Percentiles rank a stretch among this genome's conserved stretches.
phyloP scores from a whole-genome alignment of 2,329 filamentous ascomycete genomes.

The Paramyrothecium roridum region DNA sequence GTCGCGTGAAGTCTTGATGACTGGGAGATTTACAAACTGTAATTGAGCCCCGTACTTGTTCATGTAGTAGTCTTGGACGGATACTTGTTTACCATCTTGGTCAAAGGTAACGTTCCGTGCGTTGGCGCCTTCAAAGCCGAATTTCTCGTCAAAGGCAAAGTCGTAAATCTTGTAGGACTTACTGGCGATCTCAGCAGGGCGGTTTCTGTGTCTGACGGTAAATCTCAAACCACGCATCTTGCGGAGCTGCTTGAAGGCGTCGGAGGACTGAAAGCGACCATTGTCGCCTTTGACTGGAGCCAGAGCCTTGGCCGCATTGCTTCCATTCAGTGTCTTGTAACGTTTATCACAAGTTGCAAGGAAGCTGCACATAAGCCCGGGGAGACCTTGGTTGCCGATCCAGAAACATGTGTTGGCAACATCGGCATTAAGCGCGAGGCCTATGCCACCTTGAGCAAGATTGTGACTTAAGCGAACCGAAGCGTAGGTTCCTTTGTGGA shows the following conservation, averaged over 20 bases:
- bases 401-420: constrained; percentile 92
- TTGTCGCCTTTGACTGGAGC: constrained; percentile 26
- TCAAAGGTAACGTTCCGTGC: constrained; percentile 55
- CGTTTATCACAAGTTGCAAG: constrained; percentile 24
- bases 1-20: constrained; percentile 52
- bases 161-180: constrained; percentile 51
- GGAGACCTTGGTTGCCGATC: constrained; percentile 40
- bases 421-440: constrained; percentile 82
- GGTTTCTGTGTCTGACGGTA: constrained; percentile 47
- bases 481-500: constrained; percentile 86
- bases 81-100: constrained; percentile 40
- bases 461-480: constrained; percentile 72
- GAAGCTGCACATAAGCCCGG: constrained; percentile 32
- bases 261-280: constrained; percentile 34
- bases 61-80: constrained; percentile 53
- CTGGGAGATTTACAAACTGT: constrained; percentile 44
- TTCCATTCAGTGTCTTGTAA: constrained; percentile 19
- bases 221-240: constrained; percentile 56
- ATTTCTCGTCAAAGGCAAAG: constrained; percentile 44
- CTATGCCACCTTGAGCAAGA: constrained; percentile 45
- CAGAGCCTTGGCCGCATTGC: constrained; percentile 24
- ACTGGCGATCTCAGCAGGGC: constrained; percentile 28
- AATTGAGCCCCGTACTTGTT: constrained; percentile 52
- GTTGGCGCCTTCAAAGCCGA: constrained; percentile 41
- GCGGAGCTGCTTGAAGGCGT: constrained; percentile 52